phyloP scores from a whole-genome alignment of 495 filamentous ascomycete species.

The Aspergillus carlsbadensis region DNA sequence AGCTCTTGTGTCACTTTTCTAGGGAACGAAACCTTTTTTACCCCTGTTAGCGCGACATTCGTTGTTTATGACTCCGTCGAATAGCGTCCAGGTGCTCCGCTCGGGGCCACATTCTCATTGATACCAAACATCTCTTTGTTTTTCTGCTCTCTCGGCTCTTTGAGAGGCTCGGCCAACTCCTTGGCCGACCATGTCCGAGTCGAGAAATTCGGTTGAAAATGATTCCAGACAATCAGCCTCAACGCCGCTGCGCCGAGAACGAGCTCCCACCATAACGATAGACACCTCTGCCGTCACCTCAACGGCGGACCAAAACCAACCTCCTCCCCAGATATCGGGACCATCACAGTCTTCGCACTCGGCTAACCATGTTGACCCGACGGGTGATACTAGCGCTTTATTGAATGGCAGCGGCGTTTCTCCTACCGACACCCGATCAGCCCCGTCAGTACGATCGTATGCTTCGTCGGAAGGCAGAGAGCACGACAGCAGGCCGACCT shows the following conservation, averaged over 20 bases:
- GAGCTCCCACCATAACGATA: constrained; percentile 70
- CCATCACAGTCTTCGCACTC: constrained; percentile 47
- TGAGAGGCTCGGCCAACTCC: constrained; percentile 13
- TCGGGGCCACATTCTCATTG: constrained; percentile 25
- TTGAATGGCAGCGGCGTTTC: constrained; percentile 47
- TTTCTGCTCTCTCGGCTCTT: constrained; percentile 7
- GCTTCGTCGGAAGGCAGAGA: constrained; percentile 73
- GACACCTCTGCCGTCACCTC: constrained; percentile 66
- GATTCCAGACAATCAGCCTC: constrained; percentile 27
- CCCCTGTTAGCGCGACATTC: not conserved
- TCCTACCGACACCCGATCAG: constrained; percentile 57
- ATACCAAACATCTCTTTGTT: constrained; percentile 19
- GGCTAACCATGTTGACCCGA: constrained; percentile 41
- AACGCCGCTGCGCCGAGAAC: constrained; percentile 42
- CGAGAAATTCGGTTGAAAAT: constrained; percentile 22
- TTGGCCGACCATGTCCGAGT: constrained; percentile 36
- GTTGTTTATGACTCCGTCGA: constrained; percentile 16
- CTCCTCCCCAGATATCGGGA: constrained; percentile 28
- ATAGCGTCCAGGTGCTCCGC: constrained; percentile 14
- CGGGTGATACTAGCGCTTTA: constrained; percentile 37
- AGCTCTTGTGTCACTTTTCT: not conserved
- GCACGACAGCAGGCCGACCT: constrained; percentile 77
- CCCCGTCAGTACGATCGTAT: constrained; percentile 52
- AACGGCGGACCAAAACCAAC: constrained; percentile 23
- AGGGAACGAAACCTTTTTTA: constrained; percentile 8